Evolutionary conservation across 2,329 filamentous ascomycete genomes (phyloP).

Genomic region (Colletotrichum sp.): DNA sequence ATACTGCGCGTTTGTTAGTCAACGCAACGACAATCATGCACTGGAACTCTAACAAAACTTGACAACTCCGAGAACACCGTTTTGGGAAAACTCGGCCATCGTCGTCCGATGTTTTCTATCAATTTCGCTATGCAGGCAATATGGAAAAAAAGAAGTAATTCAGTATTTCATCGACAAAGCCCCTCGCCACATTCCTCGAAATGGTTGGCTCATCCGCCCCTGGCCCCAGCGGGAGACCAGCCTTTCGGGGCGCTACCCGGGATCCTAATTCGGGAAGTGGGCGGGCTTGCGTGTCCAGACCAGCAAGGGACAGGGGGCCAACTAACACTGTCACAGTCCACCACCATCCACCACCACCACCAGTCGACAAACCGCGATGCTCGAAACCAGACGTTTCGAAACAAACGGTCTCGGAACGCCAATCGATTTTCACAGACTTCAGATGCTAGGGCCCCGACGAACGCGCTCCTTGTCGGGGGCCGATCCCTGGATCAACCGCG

Average conservation of each 20-base stretch:
- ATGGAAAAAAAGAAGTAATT: background rate
- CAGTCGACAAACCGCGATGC: background rate
- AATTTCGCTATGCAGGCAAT: background rate
- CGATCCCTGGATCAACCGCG: background rate
- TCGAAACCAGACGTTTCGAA: slow-evolving; percentile 7
- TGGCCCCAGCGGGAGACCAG: background rate
- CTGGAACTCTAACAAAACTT: background rate
- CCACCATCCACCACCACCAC: background rate
- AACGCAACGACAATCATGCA: background rate
- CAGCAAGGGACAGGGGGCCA: background rate
- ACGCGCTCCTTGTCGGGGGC: background rate
- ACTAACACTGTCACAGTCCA: background rate
- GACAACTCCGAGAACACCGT: background rate
- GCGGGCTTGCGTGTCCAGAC: slow-evolving; percentile 12
- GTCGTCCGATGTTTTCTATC: background rate
- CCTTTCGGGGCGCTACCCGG: slow-evolving; percentile 6
- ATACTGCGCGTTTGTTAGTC: background rate
- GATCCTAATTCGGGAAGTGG: slow-evolving; percentile 13
- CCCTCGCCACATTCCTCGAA: background rate
- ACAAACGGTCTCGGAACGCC: slow-evolving; percentile 1
- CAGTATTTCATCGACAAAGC: background rate
- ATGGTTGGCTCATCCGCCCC: background rate
- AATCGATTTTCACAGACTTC: background rate
- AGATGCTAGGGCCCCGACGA: background rate
- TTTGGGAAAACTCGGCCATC: background rate